A percentile compares a stretch with the other conserved stretches of the same genome.
phyloP scores from a whole-genome alignment of 345 rosid species.

The Populus euphratica region DNA sequence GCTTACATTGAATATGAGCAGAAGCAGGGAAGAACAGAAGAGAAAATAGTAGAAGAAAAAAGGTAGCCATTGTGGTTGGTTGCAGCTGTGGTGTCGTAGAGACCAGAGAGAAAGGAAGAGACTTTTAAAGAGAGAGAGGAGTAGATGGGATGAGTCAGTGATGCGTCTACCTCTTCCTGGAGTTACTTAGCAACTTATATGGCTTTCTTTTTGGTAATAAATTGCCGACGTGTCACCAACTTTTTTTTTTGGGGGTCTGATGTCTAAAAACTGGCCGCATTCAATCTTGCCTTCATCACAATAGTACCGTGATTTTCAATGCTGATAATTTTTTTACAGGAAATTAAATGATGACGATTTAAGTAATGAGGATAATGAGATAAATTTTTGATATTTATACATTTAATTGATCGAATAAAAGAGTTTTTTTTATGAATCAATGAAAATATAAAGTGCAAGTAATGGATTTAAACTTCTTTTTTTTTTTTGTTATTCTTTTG shows the following conservation, averaged over 20 bases:
- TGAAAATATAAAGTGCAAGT: no score
- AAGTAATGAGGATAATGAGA: no score
- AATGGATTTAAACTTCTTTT: no score
- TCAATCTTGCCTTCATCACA: no score
- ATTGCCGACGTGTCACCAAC: constrained; percentile 24
- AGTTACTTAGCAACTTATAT: constrained; percentile 18
- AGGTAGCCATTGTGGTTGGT: constrained; percentile 18
- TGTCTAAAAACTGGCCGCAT: neutral
- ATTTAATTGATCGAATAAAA: no score
- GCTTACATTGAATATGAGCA: constrained; percentile 38
- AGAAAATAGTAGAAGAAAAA: constrained; percentile 13
- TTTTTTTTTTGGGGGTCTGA: constrained; percentile 9
- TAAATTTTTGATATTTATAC: no score
- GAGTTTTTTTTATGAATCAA: no score
- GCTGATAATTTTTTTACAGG: no score
- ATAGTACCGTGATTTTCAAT: no score
- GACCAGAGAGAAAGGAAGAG: neutral
- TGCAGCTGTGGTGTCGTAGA: neutral
- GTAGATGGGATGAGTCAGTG: constrained; percentile 1
- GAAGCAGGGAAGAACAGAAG: constrained; percentile 34
- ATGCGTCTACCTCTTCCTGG: constrained; percentile 19
- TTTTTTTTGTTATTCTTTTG: no score
- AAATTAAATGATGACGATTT: no score
- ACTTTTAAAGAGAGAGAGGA: neutral
- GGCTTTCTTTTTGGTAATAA: neutral